Evolutionary conservation across 2,329 filamentous ascomycete species (phyloP).

Genomic region (Sclerotinia borealis): DNA sequence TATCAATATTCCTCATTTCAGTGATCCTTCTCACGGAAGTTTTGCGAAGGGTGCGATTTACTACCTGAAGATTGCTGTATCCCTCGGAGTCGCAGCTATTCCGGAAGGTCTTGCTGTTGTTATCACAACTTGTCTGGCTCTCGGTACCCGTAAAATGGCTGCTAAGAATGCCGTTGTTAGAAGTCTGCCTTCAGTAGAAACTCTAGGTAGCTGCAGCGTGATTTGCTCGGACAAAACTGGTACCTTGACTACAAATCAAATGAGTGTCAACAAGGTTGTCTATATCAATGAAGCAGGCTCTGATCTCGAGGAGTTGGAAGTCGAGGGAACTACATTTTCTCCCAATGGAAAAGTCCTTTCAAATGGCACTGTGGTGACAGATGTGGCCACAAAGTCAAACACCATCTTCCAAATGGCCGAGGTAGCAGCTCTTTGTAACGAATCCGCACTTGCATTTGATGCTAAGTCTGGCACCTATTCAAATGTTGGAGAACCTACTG

Average conservation of each 20-base stretch:
- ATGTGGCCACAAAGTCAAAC: conserved; percentile 63
- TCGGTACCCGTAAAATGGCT: conserved; percentile 97
- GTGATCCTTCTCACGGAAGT: conserved; percentile 83
- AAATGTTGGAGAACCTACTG: conserved; percentile 89
- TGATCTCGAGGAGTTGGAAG: conserved; percentile 76
- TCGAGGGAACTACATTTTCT: conserved; percentile 88
- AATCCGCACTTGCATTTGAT: conserved; percentile 78
- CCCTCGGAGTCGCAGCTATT: conserved; percentile 94
- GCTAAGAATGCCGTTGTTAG: conserved; percentile 96
- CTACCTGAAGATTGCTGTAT: conserved; percentile 98
- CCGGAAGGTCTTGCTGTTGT: conserved; percentile 96
- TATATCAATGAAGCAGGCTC: conserved; percentile 69
- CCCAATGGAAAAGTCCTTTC: conserved; percentile 69
- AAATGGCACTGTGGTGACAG: conserved; percentile 60
- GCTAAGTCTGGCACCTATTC: conserved; percentile 65
- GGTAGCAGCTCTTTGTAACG: conserved; percentile 78
- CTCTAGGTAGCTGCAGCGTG: conserved; percentile 95
- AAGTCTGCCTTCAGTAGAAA: conserved; percentile 94
- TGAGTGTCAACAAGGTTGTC: conserved; percentile 94
- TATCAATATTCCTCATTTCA: conserved; percentile 98
- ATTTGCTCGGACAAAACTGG: conserved; percentile 99
- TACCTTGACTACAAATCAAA: conserved; percentile 96
- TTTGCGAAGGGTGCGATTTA: conserved; percentile 98
- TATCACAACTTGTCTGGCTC: conserved; percentile 94
- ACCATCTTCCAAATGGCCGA: conserved; percentile 75